Evolutionary conservation across 768 basidiomycete genomes (phyloP).

Genomic region (Trichaptum fuscoviolaceum): DNA sequence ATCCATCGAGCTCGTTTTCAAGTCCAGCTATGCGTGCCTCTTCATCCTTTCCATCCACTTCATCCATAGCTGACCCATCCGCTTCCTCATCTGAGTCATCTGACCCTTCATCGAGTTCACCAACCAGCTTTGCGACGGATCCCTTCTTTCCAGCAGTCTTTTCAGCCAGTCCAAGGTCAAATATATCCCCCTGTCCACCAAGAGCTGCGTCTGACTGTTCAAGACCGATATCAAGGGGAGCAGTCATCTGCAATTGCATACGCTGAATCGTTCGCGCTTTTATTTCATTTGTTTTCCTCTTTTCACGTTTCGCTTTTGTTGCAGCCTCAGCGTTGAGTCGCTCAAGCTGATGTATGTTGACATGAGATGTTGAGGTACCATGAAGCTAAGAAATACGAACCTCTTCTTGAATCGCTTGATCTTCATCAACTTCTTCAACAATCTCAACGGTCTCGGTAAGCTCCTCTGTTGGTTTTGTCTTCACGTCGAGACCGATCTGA

Average conservation of each 20-base stretch:
- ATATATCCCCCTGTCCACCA: conserved; percentile 81
- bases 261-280: conserved; percentile 85
- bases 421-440: conserved; percentile 72
- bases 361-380: conserved; percentile 9
- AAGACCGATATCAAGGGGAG: conserved; percentile 92
- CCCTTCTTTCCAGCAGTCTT: conserved; percentile 35
- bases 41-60: conserved; percentile 35
- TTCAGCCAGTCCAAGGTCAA: conserved; percentile 72
- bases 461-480: conserved; percentile 68
- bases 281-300: conserved; percentile 83
- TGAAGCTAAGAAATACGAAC: conserved; percentile 34
- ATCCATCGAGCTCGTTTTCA: conserved; percentile 81
- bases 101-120: conserved; percentile 41
- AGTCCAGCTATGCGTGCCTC: conserved; percentile 55
- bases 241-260: conserved; percentile 96
- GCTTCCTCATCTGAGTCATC: conserved; percentile 32
- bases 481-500: conserved; percentile 82
- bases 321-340: conserved; percentile 73
- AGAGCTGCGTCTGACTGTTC: conserved; percentile 76
- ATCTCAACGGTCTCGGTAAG: conserved; percentile 67
- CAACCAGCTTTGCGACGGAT: conserved; percentile 31
- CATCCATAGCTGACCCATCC: conserved; percentile 19
- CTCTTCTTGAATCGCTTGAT: conserved; percentile 86
- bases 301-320: conserved; percentile 70
- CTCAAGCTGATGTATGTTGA: conserved; percentile 53